Conservation (phyloP, 208 protist species). For the Lotmaria passim region DNA sequence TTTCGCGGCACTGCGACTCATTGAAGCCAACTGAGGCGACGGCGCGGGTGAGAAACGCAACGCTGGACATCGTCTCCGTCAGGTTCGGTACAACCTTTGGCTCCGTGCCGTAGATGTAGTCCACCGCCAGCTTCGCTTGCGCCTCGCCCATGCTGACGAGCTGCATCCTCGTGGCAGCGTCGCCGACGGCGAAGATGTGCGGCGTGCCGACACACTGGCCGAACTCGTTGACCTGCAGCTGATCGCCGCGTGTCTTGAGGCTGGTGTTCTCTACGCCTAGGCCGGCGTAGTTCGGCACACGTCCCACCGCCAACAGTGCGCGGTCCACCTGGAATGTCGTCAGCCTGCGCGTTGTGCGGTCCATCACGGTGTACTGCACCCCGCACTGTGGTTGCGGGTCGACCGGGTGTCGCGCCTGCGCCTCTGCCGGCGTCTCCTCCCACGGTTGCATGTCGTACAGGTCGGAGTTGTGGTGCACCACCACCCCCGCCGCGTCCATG, state of each 20-base stretch:
- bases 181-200: constrained; percentile 75
- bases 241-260: constrained; percentile 42
- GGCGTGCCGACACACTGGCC: constrained; percentile 48
- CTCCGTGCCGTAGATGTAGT: constrained; percentile 67
- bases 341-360: constrained; percentile 53
- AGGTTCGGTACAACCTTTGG: constrained; percentile 29
- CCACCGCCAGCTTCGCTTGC: constrained; percentile 62
- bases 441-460: constrained; percentile 82
- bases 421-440: constrained; percentile 41
- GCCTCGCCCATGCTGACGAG: constrained; percentile 71
- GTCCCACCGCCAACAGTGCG: constrained; percentile 69
- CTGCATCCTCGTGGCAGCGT: constrained; percentile 51
- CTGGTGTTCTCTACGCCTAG: constrained; percentile 70
- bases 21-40: constrained; percentile 75
- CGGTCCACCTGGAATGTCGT: constrained; percentile 75
- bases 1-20: constrained; percentile 59
- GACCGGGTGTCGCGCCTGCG: constrained; percentile 18
- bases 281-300: constrained; percentile 61
- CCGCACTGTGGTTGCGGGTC: constrained; percentile 30
- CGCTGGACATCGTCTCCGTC: constrained; percentile 40
- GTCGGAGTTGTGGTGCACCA: constrained; percentile 72
- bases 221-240: constrained; percentile 54
- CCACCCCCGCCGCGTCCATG: constrained; percentile 54
- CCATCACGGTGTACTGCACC: constrained; percentile 84
- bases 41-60: constrained; percentile 58